Evolutionary conservation across 176 grass and related monocot genomes (phyloP).

Genomic region (Phyllostachys edulis): DNA sequence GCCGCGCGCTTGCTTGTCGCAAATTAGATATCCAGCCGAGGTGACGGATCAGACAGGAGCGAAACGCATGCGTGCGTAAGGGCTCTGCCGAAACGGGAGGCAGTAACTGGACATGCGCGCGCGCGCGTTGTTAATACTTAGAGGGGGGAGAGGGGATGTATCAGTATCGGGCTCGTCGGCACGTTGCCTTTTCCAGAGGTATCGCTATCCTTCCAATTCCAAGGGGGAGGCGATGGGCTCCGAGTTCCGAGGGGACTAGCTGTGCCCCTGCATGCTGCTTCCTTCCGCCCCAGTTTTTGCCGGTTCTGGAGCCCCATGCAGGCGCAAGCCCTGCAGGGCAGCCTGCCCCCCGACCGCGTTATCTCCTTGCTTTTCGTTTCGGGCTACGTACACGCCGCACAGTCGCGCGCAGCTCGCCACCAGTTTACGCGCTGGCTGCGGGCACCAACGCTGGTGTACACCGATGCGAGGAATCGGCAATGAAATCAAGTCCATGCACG

Average conservation of each 20-base stretch:
- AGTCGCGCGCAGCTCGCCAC: too few relatives aligned
- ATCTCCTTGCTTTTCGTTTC: too few relatives aligned
- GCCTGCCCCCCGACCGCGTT: too few relatives aligned
- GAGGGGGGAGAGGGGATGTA: too few relatives aligned
- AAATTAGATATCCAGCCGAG: too few relatives aligned
- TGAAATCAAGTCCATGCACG: too few relatives aligned
- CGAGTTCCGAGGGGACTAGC: conserved; percentile 44
- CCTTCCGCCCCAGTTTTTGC: conserved; percentile 41
- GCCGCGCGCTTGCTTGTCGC: too few relatives aligned
- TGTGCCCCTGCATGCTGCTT: conserved; percentile 12
- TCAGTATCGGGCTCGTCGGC: conserved; percentile 53
- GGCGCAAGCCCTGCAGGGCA: too few relatives aligned
- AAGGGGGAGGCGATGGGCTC: conserved; percentile 2
- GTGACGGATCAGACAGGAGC: neutral
- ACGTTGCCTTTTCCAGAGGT: conserved; percentile 18
- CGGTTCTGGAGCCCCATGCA: conserved; percentile 12
- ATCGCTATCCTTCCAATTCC: conserved; percentile 1
- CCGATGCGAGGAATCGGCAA: too few relatives aligned
- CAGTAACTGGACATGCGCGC: neutral
- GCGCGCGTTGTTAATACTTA: neutral
- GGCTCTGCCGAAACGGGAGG: neutral
- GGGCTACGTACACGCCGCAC: too few relatives aligned
- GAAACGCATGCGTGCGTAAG: neutral
- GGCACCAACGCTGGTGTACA: too few relatives aligned
- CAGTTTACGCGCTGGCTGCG: too few relatives aligned